Evolutionary conservation across 2,329 filamentous ascomycete genomes (phyloP).

Genomic region (Nemania sp.): DNA sequence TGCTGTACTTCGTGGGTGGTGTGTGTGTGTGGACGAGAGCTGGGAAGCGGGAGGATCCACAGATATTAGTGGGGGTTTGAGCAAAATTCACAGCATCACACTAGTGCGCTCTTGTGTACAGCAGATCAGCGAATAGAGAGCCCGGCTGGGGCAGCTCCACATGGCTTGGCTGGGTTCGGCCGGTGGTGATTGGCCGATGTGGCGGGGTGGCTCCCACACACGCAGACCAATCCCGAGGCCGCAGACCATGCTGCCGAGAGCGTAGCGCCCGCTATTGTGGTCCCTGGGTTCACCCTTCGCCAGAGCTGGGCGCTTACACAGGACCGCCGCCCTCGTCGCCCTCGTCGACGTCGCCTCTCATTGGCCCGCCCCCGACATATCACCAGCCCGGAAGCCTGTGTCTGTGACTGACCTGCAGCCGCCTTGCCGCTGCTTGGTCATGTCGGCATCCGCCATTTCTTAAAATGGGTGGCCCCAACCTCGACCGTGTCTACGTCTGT

Average conservation of each 20-base stretch:
- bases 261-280: conserved; percentile 34
- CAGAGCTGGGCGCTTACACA: conserved; percentile 38
- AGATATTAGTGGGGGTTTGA: neutral
- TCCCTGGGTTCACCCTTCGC: conserved; percentile 22
- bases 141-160: neutral
- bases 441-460: conserved; percentile 32
- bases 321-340: conserved; percentile 25
- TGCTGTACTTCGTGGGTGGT: no score
- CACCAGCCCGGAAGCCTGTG: conserved; percentile 33
- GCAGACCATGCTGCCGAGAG: conserved; percentile 26
- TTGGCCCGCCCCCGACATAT: conserved; percentile 36
- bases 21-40: no score
- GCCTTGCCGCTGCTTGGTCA: conserved; percentile 26
- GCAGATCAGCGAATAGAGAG: conserved; percentile 4
- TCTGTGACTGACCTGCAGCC: conserved; percentile 41
- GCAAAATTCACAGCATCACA: conserved; percentile 10
- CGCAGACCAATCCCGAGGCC: conserved; percentile 33
- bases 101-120: no score
- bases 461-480: conserved; percentile 29
- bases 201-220: conserved; percentile 16
- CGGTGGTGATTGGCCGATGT: conserved; percentile 18
- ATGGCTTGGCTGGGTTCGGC: neutral
- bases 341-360: conserved; percentile 32
- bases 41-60: no score
- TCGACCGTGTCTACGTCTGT: conserved; percentile 18